Evolutionary conservation across 306 rosid genomes (phyloP), one percentile per base, ranked within the genome.

Genomic region (Casuarina glauca): DNA sequence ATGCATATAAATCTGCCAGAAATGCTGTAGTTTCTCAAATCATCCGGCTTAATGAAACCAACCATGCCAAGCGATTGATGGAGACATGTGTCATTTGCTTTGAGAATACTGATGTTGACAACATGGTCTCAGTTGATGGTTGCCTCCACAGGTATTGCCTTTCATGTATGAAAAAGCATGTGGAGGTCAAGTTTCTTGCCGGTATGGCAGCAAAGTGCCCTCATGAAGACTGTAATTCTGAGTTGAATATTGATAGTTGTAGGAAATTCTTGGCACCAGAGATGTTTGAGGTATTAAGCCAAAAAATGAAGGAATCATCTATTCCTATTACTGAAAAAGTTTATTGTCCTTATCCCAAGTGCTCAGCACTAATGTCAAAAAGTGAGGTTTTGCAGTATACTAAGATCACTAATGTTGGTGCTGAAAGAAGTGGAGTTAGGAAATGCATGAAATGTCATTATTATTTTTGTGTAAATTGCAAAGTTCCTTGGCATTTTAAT

Each of bases 111-210:
- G 88, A 85, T 76, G 72, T 53, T 61, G 78, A 55, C 84, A 72
- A 67, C 61, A 77, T 93, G 80, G 85, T 93, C 80, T 83, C 87
- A 0, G 87, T 93, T 49, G 93, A 86, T 84, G 91, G 81, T 62
- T 93, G 98, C 77, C 82, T 74, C 6, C 98, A 93, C 84, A 76
- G 85, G 52, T 93, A 82, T 77, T 93, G 97, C 86, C 81, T 85
- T 74, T 84, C 96, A 36, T 93, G 98, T 84, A 88, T 91, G 94
- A 88, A 86, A 77, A 93, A 86, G 67, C 93, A 93, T 73, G 90
- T 89, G 55, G 98, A 93, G 81, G 98, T 86, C 80, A 88, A 89
- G 84, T 84, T 91, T 78, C 90, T 86, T 55, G 73, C 82, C 26
- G 97, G 94, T 63, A 82, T 83, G 77, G 62, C 80, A 78, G 91